Percentiles rank a stretch among this genome's conserved stretches.
Evolutionary conservation across 306 rosid species (phyloP).

Genomic region (Rosa lucieae): DNA sequence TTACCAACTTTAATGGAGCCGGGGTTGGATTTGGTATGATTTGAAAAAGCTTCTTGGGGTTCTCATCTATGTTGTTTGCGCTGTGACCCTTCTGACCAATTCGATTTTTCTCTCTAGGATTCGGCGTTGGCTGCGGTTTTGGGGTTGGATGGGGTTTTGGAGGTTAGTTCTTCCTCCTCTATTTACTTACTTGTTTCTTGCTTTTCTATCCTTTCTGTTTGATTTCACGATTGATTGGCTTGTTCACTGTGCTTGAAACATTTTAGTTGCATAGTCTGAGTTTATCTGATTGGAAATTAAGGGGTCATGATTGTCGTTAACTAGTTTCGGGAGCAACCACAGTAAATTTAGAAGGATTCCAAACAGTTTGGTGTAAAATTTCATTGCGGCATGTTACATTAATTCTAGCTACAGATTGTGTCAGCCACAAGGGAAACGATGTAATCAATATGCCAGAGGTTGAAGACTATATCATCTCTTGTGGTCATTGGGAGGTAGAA

Average conservation of each 20-base stretch:
- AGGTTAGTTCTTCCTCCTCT: constrained; percentile 44
- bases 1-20: constrained; percentile 73
- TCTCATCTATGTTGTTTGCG: not conserved
- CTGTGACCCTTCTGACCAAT: not conserved
- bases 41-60: not conserved
- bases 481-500: not conserved
- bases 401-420: not conserved
- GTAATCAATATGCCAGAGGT: not conserved
- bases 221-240: not conserved
- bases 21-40: constrained; percentile 88
- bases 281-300: not conserved
- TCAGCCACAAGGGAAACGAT: no score
- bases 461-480: not conserved
- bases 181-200: not conserved
- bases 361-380: not conserved
- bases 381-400: not conserved
- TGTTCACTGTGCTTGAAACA: not conserved
- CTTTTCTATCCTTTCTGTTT: constrained; percentile 15
- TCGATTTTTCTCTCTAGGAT: constrained; percentile 47
- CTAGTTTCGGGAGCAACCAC: not conserved
- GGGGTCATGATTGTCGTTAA: not conserved
- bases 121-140: constrained; percentile 94
- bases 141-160: constrained; percentile 99
- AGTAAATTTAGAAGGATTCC: not conserved
- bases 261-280: not conserved